Evolutionary conservation across 768 basidiomycete genomes (phyloP).

Genomic region (Suillus paluster): DNA sequence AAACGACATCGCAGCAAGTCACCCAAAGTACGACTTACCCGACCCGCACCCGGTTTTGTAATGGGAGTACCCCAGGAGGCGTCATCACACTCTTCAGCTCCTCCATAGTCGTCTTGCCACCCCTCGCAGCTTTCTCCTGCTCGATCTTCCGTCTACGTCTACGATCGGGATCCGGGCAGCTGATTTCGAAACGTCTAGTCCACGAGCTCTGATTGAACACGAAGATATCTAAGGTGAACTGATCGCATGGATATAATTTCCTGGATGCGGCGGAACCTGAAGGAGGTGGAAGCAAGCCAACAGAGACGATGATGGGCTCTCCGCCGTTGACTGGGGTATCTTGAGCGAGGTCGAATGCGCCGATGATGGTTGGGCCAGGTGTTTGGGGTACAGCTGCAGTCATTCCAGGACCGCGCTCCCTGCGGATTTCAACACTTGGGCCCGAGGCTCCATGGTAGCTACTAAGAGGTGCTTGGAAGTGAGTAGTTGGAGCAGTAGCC

Average conservation of each 20-base stretch:
- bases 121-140: conserved; percentile 27
- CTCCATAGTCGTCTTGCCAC: conserved; percentile 24
- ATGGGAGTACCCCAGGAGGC: conserved; percentile 67
- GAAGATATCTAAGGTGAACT: conserved; percentile 84
- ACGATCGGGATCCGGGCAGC: conserved; percentile 60
- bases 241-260: conserved; percentile 72
- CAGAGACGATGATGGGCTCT: conserved; percentile 72
- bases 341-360: conserved; percentile 39
- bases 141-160: conserved; percentile 44
- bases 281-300: conserved; percentile 49
- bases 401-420: conserved; percentile 54
- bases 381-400: conserved; percentile 47
- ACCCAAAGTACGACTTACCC: conserved; percentile 56
- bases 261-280: conserved; percentile 25
- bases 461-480: conserved; percentile 59
- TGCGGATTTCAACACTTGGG: conserved; percentile 66
- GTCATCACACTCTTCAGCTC: conserved; percentile 34
- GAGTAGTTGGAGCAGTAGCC: conserved; percentile 50
- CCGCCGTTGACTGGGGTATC: conserved; percentile 32
- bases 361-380: conserved; percentile 56
- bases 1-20: conserved; percentile 8
- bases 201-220: conserved; percentile 82
- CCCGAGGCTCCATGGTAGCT: conserved; percentile 54
- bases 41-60: conserved; percentile 79
- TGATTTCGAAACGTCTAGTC: conserved; percentile 79